phyloP scores from a whole-genome alignment of 768 basidiomycete species.

The Collybia sordida region DNA sequence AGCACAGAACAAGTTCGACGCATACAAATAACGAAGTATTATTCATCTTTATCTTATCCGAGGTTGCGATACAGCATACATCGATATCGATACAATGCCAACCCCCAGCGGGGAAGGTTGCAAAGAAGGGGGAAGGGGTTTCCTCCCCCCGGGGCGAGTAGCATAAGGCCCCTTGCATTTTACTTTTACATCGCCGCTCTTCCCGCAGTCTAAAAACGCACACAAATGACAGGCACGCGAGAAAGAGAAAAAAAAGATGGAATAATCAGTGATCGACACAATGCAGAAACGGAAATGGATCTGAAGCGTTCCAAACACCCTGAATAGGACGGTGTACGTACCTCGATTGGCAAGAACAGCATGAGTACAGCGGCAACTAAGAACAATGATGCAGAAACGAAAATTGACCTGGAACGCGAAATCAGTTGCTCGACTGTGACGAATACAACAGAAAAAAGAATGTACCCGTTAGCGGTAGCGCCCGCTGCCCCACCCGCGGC shows the following conservation, averaged over 20 bases:
- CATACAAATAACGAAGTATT: too few species aligned
- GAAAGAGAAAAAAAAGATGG: background rate
- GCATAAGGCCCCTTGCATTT: too few species aligned
- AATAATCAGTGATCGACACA: background rate
- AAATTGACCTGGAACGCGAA: slow-evolving; percentile 37
- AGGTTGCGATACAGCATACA: too few species aligned
- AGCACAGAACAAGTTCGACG: too few species aligned
- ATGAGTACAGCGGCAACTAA: slow-evolving; percentile 38
- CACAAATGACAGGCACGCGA: background rate
- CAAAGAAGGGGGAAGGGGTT: too few species aligned
- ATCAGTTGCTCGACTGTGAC: too few species aligned
- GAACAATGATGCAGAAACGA: slow-evolving; percentile 46
- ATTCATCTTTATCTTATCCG: too few species aligned
- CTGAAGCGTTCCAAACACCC: background rate
- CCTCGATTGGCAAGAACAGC: slow-evolving; percentile 49
- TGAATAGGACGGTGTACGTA: slow-evolving; percentile 14
- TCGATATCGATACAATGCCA: too few species aligned
- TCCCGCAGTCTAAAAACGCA: slow-evolving; percentile 25
- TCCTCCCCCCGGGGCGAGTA: too few species aligned
- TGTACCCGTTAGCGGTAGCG: slow-evolving; percentile 35
- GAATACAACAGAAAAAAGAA: background rate
- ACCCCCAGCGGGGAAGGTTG: too few species aligned
- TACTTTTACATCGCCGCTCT: slow-evolving; percentile 28
- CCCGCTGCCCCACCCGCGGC: slow-evolving; percentile 24
- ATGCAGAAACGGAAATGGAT: too few species aligned